Conservation (phyloP, 1,139 yeast genomes). For the Kodamaea derodonti region DNA sequence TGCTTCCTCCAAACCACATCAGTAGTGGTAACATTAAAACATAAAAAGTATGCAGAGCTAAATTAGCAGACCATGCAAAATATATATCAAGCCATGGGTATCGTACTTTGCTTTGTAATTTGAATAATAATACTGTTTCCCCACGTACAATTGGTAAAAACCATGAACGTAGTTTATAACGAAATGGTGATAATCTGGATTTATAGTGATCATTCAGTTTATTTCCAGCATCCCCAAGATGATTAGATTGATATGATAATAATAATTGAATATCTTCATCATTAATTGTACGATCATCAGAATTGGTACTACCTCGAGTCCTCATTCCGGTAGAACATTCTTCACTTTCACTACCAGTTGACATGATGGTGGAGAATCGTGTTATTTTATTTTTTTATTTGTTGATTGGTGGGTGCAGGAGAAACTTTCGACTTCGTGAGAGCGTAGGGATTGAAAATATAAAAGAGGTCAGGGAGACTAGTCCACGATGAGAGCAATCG, state of each 20-base stretch:
- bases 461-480: too few species aligned
- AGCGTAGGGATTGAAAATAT: too few species aligned
- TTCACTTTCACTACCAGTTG: conserved; percentile 2
- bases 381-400: conserved; percentile 1
- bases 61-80: conserved; percentile 84
- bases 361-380: conserved; percentile 1
- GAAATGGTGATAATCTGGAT: conserved; percentile 50
- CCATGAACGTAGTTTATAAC: conserved; percentile 55
- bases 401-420: conserved; percentile 1
- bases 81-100: conserved; percentile 60
- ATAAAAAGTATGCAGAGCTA: conserved; percentile 93
- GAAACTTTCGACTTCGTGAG: not conserved
- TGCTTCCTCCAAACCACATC: conserved; percentile 73
- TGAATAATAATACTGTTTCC: conserved; percentile 63
- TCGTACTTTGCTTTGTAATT: conserved; percentile 53
- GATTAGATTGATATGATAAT: conserved; percentile 11
- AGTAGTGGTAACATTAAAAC: conserved; percentile 85
- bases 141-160: conserved; percentile 58
- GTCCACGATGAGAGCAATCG: too few species aligned
- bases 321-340: not conserved
- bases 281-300: conserved; percentile 8
- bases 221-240: conserved; percentile 64
- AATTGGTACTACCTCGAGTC: conserved; percentile 1
- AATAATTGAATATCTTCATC: conserved; percentile 14
- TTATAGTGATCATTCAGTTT: conserved; percentile 64